Percentiles rank a stretch among this genome's conserved stretches.
These are phyloP conservation scores for Aureobasidium leucospermi DNA, from an alignment of 2,329 filamentous ascomycete species.

Conservation along the genomic window DNA sequence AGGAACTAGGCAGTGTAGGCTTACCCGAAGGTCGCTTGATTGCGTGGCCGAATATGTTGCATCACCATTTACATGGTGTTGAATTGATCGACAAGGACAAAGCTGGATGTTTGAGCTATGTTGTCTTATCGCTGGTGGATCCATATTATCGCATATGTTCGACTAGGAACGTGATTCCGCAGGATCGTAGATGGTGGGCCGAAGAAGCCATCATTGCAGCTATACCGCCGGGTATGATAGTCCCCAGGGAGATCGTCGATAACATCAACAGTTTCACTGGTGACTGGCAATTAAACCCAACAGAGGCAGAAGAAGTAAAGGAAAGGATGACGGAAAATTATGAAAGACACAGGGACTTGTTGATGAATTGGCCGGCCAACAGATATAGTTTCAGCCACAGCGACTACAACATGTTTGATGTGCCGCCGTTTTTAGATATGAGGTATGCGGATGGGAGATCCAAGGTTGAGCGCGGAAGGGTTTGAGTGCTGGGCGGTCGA, in stretches of 20 bases:
- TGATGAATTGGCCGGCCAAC: background rate
- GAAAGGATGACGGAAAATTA: background rate
- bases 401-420: background rate
- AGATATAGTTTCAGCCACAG: background rate
- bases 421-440: no score
- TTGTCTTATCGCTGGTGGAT: slow-evolving; percentile 49
- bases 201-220: background rate
- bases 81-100: slow-evolving; percentile 40
- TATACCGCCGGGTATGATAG: background rate
- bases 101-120: slow-evolving; percentile 48
- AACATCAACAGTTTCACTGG: background rate
- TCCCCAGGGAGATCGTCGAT: background rate
- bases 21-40: slow-evolving; percentile 42
- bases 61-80: slow-evolving; percentile 45
- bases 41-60: slow-evolving; percentile 45
- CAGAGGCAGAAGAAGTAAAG: background rate
- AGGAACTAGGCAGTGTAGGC: slow-evolving; percentile 40
- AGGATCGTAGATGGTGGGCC: slow-evolving; percentile 38
- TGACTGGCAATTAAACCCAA: background rate
- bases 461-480: no score
- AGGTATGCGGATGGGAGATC: no score
- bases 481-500: no score
- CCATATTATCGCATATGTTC: slow-evolving; percentile 43
- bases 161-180: slow-evolving; percentile 42
- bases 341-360: background rate